phyloP scores from a whole-genome alignment of 1,284 basidiomycete genomes.

The Puccinia triticina region DNA sequence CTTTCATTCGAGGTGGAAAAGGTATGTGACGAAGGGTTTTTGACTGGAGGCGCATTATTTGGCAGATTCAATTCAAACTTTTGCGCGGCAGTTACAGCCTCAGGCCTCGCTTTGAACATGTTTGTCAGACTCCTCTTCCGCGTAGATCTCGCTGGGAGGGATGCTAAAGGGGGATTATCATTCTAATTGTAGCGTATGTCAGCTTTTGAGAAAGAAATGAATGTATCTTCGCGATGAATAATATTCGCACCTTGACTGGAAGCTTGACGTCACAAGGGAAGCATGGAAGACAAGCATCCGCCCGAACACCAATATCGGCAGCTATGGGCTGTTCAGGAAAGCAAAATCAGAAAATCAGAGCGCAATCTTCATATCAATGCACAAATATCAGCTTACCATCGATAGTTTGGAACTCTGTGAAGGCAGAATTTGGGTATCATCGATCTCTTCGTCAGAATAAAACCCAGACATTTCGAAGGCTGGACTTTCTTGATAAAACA shows the following conservation, averaged over 20 bases:
- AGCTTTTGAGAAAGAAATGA: neutral
- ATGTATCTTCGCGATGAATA: neutral
- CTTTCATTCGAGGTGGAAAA: neutral
- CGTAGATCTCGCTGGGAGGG: neutral
- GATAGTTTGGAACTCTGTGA: neutral
- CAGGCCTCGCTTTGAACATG: conserved; percentile 20
- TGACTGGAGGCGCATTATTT: neutral
- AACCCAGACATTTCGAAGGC: conserved; percentile 27
- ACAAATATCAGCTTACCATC: neutral
- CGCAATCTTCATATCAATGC: neutral
- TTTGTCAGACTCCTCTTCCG: conserved; percentile 28
- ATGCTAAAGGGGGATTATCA: neutral
- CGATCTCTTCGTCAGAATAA: conserved; percentile 28
- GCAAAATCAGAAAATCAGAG: neutral
- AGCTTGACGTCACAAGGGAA: neutral
- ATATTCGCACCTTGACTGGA: neutral
- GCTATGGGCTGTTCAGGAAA: neutral
- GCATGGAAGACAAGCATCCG: neutral
- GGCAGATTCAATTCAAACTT: neutral
- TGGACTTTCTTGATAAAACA: neutral
- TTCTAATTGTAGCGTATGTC: neutral
- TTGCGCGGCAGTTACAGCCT: neutral
- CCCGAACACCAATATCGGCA: neutral
- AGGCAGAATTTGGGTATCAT: neutral
- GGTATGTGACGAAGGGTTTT: neutral